Percentiles rank a stretch among this genome's conserved stretches.
Conservation (phyloP, 768 basidiomycete genomes). For the Xerocomellus intermedius region DNA sequence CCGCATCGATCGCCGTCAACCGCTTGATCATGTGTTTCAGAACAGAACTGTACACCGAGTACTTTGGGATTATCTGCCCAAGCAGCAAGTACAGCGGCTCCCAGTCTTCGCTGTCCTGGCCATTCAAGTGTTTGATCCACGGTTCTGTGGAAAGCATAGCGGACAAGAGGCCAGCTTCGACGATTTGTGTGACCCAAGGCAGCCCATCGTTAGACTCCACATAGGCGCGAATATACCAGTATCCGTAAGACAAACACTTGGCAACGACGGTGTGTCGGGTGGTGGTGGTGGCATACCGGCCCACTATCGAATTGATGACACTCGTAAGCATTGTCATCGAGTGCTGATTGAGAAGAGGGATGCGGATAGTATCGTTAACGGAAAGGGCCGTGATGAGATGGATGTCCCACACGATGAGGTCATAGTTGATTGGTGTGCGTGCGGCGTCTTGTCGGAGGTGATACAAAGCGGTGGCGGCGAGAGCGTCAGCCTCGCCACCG, state of each 20-base stretch:
- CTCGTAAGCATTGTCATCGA: conserved; percentile 19
- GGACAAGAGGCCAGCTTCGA: conserved; percentile 26
- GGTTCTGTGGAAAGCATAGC: conserved; percentile 27
- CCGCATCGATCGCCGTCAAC: conserved; percentile 13
- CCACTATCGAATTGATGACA: conserved; percentile 18
- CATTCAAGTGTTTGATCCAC: conserved; percentile 23
- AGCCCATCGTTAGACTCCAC: conserved; percentile 26
- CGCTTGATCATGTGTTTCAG: conserved; percentile 18
- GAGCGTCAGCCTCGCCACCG: conserved; percentile 10
- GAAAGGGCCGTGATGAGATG: conserved; percentile 29
- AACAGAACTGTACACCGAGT: conserved; percentile 24
- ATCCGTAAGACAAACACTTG: conserved; percentile 28
- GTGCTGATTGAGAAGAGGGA: conserved; percentile 21
- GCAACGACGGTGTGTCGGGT: conserved; percentile 14
- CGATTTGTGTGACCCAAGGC: conserved; percentile 24
- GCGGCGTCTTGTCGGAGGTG: conserved; percentile 26
- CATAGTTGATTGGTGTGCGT: conserved; percentile 22
- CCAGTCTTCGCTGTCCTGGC: conserved; percentile 27
- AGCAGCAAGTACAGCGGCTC: conserved; percentile 28
- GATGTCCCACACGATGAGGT: conserved; percentile 31
- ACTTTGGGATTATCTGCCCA: conserved; percentile 25
- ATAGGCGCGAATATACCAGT: conserved; percentile 31
- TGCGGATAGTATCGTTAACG: conserved; percentile 23
- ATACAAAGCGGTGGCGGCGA: conserved; percentile 25
- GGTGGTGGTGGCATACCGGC: neutral